Evolutionary conservation across 2,329 filamentous ascomycete species (phyloP), one percentile per base, ranked within the genome.

Genomic region (Curvularia hawaiiensis): DNA sequence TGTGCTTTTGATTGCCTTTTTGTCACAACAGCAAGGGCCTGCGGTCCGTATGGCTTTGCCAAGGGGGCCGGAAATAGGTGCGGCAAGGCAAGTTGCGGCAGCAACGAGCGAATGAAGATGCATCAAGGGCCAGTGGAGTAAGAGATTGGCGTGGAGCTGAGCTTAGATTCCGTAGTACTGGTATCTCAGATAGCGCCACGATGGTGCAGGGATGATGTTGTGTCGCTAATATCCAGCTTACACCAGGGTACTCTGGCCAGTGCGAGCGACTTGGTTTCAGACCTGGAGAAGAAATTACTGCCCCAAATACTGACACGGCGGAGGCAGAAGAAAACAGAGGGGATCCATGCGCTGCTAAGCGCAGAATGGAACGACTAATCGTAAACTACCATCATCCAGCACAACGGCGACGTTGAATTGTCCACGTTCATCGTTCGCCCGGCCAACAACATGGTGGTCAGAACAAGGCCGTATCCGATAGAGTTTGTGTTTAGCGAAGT

Each of bases 1-100:
- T 44, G 41, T 59, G 58, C 52, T 50, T 60, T 56, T 54, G 53
- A 59, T 66, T 60, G 52, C 59, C 59, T 54, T 61, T 56, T 56
- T 55, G 51, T 54, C 44, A 41, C 48, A 44, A 51, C 26, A 43
- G 46, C 45, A 50, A 45, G 47, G 33, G 30, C 26, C 38, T 50
- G 61, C 50, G 54, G 44, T 45, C 46, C 52, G 48, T 47, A 40
- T 35, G 38, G 60, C 58, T 54, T 62, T 53, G 61, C 56, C 50
- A 55, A 49, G 46, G 20, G 49, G 54, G 47, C 51, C 50, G 41
- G 52, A 62, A 59, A 64, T 66, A 60, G 64, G 50, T 61, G 49
- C 51, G 41, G 50, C 11, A 60, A 61, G 54, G 54, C 50, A 55
- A 43, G 8, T 44, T 43, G 50, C 26, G 30, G 54, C 18, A 40